Evolutionary conservation across 164 flowering plant genomes (phyloP), one percentile per base, ranked within the genome.

Genomic region (Vitis rotundifolia): DNA sequence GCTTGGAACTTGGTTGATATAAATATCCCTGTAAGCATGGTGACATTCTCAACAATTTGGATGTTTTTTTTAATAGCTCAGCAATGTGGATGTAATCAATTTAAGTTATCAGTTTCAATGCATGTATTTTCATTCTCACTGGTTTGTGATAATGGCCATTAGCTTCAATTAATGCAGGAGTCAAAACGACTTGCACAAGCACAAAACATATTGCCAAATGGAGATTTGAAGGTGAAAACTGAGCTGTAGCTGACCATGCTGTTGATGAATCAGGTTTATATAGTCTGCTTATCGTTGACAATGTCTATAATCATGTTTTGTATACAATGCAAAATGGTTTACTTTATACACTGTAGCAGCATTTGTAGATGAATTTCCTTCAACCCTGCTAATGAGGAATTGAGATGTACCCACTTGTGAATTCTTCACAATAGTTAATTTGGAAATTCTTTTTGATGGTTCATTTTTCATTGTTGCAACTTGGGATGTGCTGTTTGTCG

Each of bases 151-250:
- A 11, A 11, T n/a, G 15, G 0, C 44, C 11, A 26, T 63, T 8
- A 0, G 10, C 5, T 58, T 48, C 59, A 59, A 47, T n/a, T 65
- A n/a, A 37, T 81, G 68, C 91, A 92, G 92, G 96, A 92, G 71
- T 58, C 81, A 26, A 91, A 84, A 74, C 82, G 95, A 58, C 78
- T 84, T 55, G 88, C 91, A 2, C 96, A 87, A 77, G 84, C 90
- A 65, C 92, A 87, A 73, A 84, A 79, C 66, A 59, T 73, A 50
- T 74, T 90, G 75, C 88, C 95, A 59, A 92, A 90, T 84, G 97
- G 96, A 68, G 95, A 92, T 79, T 75, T 81, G 18, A 90, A 89
- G 82, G 87, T 88, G 14, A 83, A 92, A 72, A n/a, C 75, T 14
- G 95, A 92, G 75, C 82, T 75, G 50, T 86, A 61, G 9, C 9